Percentiles rank a stretch among this genome's conserved stretches.
Evolutionary conservation across 495 filamentous ascomycete species (phyloP).

Genomic region (Penicillium paradoxum): DNA sequence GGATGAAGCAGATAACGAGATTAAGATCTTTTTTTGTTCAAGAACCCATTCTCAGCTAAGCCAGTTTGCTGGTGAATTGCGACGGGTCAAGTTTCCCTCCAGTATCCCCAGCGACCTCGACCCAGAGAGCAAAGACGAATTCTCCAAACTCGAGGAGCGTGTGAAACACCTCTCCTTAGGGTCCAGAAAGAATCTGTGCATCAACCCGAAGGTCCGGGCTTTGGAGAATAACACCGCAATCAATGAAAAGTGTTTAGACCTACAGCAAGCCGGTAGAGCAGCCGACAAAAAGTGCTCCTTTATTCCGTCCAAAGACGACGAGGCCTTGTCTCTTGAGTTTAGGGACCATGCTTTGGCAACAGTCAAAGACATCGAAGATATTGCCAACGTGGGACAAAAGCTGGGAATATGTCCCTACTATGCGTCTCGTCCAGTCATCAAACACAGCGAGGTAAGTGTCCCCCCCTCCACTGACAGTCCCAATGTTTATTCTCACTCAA

Average conservation of each 20-base stretch:
- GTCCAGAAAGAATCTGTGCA: slow-evolving; percentile 88
- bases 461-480: neutral
- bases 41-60: slow-evolving; percentile 91
- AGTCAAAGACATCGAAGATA: slow-evolving; percentile 90
- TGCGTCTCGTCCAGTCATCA: slow-evolving; percentile 76
- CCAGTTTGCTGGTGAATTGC: slow-evolving; percentile 88
- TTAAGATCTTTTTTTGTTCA: slow-evolving; percentile 91
- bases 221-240: slow-evolving; percentile 75
- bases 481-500: neutral
- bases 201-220: slow-evolving; percentile 73
- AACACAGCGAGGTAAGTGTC: slow-evolving; percentile 62
- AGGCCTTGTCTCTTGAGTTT: slow-evolving; percentile 69
- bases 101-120: slow-evolving; percentile 38
- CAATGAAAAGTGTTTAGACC: slow-evolving; percentile 89
- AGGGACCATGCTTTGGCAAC: slow-evolving; percentile 83
- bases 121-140: slow-evolving; percentile 18
- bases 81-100: slow-evolving; percentile 73
- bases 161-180: slow-evolving; percentile 86
- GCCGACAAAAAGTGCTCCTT: slow-evolving; percentile 69
- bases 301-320: slow-evolving; percentile 70
- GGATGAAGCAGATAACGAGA: slow-evolving; percentile 48
- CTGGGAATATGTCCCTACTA: slow-evolving; percentile 93
- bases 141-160: slow-evolving; percentile 47
- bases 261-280: slow-evolving; percentile 70
- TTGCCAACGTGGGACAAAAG: slow-evolving; percentile 69